Conservation (phyloP, 2,329 filamentous ascomycete species). For the Penicillium janthinellum region DNA sequence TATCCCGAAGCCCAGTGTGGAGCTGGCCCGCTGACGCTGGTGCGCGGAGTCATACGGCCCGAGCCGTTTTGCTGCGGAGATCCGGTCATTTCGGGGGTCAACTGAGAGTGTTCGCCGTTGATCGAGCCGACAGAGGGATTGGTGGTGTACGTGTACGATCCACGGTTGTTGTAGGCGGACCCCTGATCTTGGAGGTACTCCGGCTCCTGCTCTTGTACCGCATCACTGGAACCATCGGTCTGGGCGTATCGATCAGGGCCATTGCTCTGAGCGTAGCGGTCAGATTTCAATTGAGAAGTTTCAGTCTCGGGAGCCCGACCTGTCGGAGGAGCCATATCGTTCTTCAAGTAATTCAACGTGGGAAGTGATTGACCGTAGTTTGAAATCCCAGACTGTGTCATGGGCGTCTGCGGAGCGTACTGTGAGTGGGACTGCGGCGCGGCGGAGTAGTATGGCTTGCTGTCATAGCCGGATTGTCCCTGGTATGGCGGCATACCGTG, state of each 20-base stretch:
- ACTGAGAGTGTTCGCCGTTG: conserved; percentile 71
- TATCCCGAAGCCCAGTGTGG: conserved; percentile 76
- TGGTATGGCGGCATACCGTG: conserved; percentile 81
- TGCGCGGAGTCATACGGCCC: conserved; percentile 82
- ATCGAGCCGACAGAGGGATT: conserved; percentile 67
- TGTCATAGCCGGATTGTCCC: conserved; percentile 71
- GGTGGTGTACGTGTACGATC: conserved; percentile 74
- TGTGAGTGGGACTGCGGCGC: conserved; percentile 66
- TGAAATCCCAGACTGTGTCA: conserved; percentile 67
- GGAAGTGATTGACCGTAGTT: conserved; percentile 61
- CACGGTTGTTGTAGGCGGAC: conserved; percentile 70
- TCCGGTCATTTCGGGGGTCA: conserved; percentile 79
- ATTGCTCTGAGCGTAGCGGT: conserved; percentile 62
- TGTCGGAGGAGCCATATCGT: conserved; percentile 83
- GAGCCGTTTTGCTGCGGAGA: conserved; percentile 82
- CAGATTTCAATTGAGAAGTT: conserved; percentile 68
- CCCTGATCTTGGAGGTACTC: conserved; percentile 87
- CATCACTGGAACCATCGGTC: conserved; percentile 61
- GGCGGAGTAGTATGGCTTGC: conserved; percentile 74
- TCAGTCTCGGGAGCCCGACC: conserved; percentile 62
- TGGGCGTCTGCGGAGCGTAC: conserved; percentile 65
- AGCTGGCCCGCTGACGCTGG: conserved; percentile 68
- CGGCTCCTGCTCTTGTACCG: conserved; percentile 68
- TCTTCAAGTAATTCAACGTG: conserved; percentile 71
- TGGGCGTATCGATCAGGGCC: conserved; percentile 64